Conservation (phyloP, 176 grass and related monocot genomes). For the Thinopyrum elongatum region DNA sequence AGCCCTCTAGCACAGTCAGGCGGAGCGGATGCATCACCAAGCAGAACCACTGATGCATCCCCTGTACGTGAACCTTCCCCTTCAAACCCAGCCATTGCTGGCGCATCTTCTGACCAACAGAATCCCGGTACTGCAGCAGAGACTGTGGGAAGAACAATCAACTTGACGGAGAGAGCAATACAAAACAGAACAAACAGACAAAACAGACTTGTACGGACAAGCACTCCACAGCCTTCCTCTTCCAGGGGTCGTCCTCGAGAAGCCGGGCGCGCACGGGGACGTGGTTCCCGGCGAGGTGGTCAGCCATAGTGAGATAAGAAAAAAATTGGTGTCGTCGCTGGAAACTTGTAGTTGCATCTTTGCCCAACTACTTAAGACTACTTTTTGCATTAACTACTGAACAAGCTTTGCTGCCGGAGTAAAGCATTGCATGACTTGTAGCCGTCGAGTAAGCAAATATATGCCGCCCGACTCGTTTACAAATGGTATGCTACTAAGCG, state of each 20-base stretch:
- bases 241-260: conserved; percentile 44
- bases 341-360: background rate
- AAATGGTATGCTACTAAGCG: background rate
- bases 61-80: conserved; percentile 53
- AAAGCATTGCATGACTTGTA: background rate
- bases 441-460: background rate
- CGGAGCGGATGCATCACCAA: conserved; percentile 46
- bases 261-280: conserved; percentile 43
- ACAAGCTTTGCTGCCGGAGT: background rate
- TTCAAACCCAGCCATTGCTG: conserved; percentile 15
- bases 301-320: conserved; percentile 11
- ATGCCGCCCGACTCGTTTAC: background rate
- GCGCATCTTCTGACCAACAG: conserved; percentile 41
- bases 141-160: conserved; percentile 57
- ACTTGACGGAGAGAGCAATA: conserved; percentile 47
- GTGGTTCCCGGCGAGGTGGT: conserved; percentile 41
- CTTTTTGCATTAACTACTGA: background rate
- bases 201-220: conserved; percentile 30
- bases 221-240: conserved; percentile 24
- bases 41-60: conserved; percentile 23
- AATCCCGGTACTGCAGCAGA: conserved; percentile 24
- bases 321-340: background rate
- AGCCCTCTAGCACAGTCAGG: conserved; percentile 38
- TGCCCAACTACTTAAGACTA: background rate
- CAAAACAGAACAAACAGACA: conserved; percentile 78